A percentile compares a stretch with the other conserved stretches of the same genome.
phyloP scores from a whole-genome alignment of 2,329 filamentous ascomycete species.

The Parastagonospora nodorum region DNA sequence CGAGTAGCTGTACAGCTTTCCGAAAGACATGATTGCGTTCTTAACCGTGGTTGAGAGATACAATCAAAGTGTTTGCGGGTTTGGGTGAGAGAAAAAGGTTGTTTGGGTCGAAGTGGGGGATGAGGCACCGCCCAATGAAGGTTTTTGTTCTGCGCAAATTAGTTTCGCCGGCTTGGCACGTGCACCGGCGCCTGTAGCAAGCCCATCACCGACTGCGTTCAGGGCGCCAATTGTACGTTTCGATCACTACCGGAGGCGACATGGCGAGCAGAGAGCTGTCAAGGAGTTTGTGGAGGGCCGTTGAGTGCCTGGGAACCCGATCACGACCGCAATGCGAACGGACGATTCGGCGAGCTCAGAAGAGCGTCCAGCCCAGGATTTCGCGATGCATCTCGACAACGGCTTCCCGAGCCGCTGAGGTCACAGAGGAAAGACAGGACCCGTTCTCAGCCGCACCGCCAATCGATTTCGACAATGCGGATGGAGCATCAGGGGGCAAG shows the following conservation, averaged over 20 bases:
- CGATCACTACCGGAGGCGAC: conserved; percentile 11
- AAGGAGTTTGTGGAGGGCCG: conserved; percentile 32
- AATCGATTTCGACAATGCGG: conserved; percentile 45
- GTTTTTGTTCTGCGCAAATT: conserved; percentile 33
- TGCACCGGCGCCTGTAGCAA: conserved; percentile 12
- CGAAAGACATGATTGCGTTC: conserved; percentile 81
- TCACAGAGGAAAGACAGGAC: conserved; percentile 27
- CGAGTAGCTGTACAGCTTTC: conserved; percentile 90
- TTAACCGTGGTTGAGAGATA: conserved; percentile 26
- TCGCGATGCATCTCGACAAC: conserved; percentile 43
- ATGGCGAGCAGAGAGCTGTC: conserved; percentile 43
- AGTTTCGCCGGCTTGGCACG: conserved; percentile 24
- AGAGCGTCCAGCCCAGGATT: conserved; percentile 20
- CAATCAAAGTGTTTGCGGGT: conserved; percentile 36
- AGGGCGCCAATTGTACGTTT: conserved; percentile 9
- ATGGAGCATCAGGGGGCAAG: conserved; percentile 16
- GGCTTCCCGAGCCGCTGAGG: conserved; percentile 28
- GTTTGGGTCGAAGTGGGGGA: conserved; percentile 33
- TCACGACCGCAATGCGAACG: conserved; percentile 28
- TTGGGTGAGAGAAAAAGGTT: conserved; percentile 31
- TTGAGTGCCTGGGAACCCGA: conserved; percentile 25
- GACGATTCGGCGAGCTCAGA: conserved; percentile 23
- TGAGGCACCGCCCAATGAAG: conserved; percentile 16
- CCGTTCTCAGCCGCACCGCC: conserved; percentile 51
- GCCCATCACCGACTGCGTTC: conserved; percentile 5